A percentile compares a stretch with the other conserved stretches of the same genome.
phyloP scores from a whole-genome alignment of 192 early-diverging fungal genomes.

The Entomortierella parvispora region DNA sequence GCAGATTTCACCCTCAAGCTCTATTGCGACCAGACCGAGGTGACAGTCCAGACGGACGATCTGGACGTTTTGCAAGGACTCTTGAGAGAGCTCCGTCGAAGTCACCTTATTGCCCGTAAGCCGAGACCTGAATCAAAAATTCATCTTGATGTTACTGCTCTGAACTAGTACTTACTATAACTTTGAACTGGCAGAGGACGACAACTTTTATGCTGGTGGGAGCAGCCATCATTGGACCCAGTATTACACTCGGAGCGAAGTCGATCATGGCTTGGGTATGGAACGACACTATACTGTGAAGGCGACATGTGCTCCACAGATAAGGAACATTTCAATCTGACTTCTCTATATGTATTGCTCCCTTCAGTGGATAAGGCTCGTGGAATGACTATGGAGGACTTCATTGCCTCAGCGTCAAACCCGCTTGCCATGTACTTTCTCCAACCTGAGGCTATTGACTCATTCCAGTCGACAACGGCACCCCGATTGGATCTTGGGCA shows the following conservation, averaged over 20 bases:
- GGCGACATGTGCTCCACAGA: no score
- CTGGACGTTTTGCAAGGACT: conserved; percentile 38
- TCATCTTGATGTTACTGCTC: background rate
- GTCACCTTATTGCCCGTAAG: conserved; percentile 50
- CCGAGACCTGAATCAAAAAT: background rate
- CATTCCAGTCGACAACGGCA: background rate
- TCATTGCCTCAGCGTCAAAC: conserved; percentile 30
- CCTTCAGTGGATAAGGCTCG: background rate
- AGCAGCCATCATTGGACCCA: conserved; percentile 54
- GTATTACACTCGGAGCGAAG: conserved; percentile 32
- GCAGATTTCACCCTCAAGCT: conserved; percentile 43
- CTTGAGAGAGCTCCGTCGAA: conserved; percentile 32
- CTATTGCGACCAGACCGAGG: conserved; percentile 39
- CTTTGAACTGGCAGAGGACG: conserved; percentile 26
- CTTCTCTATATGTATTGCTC: no score
- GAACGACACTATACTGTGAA: background rate
- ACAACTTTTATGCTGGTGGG: conserved; percentile 49
- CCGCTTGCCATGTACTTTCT: conserved; percentile 44
- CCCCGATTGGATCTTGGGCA: conserved; percentile 25
- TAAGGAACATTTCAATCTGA: background rate
- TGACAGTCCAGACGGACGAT: conserved; percentile 36
- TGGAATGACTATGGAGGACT: conserved; percentile 36
- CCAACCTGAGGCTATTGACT: conserved; percentile 33
- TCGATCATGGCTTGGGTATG: conserved; percentile 22
- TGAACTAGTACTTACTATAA: background rate